phyloP scores from a whole-genome alignment of 176 grass and related monocot species.

The Juncus effusus region DNA sequence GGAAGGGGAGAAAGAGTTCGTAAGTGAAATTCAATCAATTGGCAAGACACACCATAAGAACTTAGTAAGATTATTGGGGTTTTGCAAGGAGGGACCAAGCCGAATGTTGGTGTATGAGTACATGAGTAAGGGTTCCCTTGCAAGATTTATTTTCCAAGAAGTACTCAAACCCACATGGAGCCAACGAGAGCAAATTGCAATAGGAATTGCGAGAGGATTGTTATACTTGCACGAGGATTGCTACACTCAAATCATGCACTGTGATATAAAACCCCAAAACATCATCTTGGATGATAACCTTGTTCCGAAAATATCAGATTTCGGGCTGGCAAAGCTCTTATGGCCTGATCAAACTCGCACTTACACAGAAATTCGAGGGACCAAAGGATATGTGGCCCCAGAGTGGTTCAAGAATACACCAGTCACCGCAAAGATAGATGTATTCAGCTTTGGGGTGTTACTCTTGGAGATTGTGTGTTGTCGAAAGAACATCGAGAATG shows the following conservation, averaged over 20 bases:
- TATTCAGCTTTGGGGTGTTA: slow-evolving; percentile 42
- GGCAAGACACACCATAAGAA: neutral
- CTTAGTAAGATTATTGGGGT: slow-evolving; percentile 44
- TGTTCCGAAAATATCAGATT: slow-evolving; percentile 32
- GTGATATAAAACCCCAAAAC: slow-evolving; percentile 43
- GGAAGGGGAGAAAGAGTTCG: slow-evolving; percentile 25
- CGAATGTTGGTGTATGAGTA: slow-evolving; percentile 48
- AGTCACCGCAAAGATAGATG: slow-evolving; percentile 33
- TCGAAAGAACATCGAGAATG: neutral
- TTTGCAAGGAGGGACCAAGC: slow-evolving; percentile 43
- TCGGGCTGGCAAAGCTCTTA: slow-evolving; percentile 42
- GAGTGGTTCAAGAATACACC: slow-evolving; percentile 29
- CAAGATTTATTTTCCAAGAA: slow-evolving; percentile 23
- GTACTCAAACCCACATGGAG: slow-evolving; percentile 29
- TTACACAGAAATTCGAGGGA: slow-evolving; percentile 24
- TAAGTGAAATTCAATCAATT: slow-evolving; percentile 40
- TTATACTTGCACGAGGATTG: slow-evolving; percentile 46
- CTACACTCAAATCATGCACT: slow-evolving; percentile 34
- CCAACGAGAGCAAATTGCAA: slow-evolving; percentile 19
- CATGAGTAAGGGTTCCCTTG: slow-evolving; percentile 48
- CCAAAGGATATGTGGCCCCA: slow-evolving; percentile 33
- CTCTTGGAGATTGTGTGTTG: slow-evolving; percentile 30
- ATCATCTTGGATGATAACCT: slow-evolving; percentile 37
- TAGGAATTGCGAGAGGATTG: slow-evolving; percentile 37
- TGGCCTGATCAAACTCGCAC: slow-evolving; percentile 29